These are phyloP conservation scores for Platanthera guangdongensis DNA, from an alignment of 106 monocot genomes.

Conservation along the genomic window DNA sequence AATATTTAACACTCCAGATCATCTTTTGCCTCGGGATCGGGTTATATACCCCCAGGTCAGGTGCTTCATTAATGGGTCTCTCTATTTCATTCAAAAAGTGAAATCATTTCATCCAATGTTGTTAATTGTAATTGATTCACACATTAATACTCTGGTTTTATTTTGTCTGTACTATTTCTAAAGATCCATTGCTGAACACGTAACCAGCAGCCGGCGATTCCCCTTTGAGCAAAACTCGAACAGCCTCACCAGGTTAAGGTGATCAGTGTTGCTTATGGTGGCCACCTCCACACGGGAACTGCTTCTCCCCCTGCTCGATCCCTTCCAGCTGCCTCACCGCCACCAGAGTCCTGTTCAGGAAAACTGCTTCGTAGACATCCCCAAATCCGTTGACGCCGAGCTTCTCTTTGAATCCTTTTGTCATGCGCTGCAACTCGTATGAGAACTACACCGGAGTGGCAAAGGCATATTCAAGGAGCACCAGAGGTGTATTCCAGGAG, in stretches of 20 bases:
- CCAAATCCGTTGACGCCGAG: conserved; percentile 84
- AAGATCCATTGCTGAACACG: conserved; percentile 76
- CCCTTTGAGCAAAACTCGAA: conserved; percentile 87
- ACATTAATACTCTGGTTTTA: too few relatives aligned
- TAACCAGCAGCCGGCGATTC: conserved; percentile 71
- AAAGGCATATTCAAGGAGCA: too few relatives aligned
- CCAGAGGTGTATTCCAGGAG: conserved; percentile 79
- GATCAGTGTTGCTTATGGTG: conserved; percentile 87
- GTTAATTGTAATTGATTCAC: too few relatives aligned
- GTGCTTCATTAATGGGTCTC: too few relatives aligned
- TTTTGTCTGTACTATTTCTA: too few relatives aligned
- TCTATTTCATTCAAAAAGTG: too few relatives aligned
- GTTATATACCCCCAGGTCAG: too few relatives aligned
- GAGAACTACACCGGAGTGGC: conserved; percentile 72
- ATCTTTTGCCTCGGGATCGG: too few relatives aligned
- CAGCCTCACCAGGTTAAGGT: conserved; percentile 73
- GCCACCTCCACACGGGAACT: conserved; percentile 92
- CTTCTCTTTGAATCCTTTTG: conserved; percentile 70
- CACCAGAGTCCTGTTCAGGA: conserved; percentile 43
- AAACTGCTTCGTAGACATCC: conserved; percentile 54
- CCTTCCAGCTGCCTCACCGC: conserved; percentile 91
- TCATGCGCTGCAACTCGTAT: conserved; percentile 55
- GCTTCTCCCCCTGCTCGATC: conserved; percentile 89
- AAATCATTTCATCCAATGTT: too few relatives aligned
- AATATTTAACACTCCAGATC: too few relatives aligned